Base-by-base conservation (phyloP, 1,284 basidiomycete genomes). In the Rhodotorula sp. region DNA sequence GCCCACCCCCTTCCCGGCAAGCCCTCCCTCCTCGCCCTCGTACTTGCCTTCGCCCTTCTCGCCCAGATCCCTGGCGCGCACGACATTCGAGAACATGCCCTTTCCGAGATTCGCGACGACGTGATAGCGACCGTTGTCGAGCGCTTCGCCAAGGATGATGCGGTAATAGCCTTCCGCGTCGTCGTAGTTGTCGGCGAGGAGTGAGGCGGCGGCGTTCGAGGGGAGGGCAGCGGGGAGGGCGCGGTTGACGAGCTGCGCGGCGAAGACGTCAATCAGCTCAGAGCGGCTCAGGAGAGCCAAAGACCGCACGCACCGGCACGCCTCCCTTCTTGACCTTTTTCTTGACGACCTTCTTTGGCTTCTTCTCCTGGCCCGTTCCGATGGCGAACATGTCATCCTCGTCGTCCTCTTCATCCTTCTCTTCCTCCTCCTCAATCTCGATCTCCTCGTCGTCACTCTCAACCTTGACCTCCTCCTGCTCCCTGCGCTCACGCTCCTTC, bases 31-130 rank as follows among this genome's bases (percentile, higher is more conserved):
- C 53, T 64, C 70, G 32, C 58, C 64, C 11, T 63, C 64, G 46
- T 66, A 70, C 19, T 30, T 20, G 1, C 68, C 70, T 64, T 53
- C 69, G 58, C 62, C 68, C n/a, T 39, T 68, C 64, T 59, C 86
- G 76, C 89, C 86, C 44, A 94, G 83, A 30, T 96, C 87, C 58
- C 91, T 88, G 13, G 94, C 94, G 57, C 90, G 86, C 30, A 98
- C 94, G 51, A 99, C 96, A 59, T 91, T 92, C 53, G 93, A 92
- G 81, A 99, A 99, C 94, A 99, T 99, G 68, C 96, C 96, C 79
- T 95, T 94, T 46, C 96, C 96, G 19, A 99, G 84, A 58, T 88
- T 92, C 44, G 92, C 93, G 74, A 91, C 95, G 19, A 99, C 92
- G 79, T 97, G 93, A 80, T 98, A 99, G 55, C 90, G 86, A 2